phyloP scores from a whole-genome alignment of 306 rosid species.

The Ormosia emarginata region DNA sequence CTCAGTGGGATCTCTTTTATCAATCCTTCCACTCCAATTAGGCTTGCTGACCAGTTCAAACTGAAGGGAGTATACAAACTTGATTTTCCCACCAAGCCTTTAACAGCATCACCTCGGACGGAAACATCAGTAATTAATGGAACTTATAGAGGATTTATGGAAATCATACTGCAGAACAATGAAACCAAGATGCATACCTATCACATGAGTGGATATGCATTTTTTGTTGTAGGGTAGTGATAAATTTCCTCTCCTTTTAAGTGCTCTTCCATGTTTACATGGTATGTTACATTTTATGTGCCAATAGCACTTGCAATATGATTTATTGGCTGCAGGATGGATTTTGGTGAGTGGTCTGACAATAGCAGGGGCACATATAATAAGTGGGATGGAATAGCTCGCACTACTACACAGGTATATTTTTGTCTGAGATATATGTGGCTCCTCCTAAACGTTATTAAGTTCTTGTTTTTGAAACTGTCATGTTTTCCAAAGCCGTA shows the following conservation, averaged over 20 bases:
- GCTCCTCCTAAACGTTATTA: neutral
- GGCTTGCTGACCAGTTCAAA: slow-evolving; percentile 77
- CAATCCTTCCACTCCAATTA: slow-evolving; percentile 81
- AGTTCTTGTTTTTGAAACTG: neutral
- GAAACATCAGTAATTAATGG: slow-evolving; percentile 87
- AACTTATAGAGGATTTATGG: slow-evolving; percentile 90
- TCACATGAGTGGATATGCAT: slow-evolving; percentile 86
- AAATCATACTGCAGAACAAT: slow-evolving; percentile 81
- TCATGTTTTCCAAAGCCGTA: neutral
- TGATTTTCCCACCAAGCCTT: slow-evolving; percentile 76
- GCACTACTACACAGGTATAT: slow-evolving; percentile 73
- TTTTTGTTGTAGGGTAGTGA: slow-evolving; percentile 89
- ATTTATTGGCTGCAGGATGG: slow-evolving; percentile 69
- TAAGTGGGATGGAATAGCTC: slow-evolving; percentile 99
- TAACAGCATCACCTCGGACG: slow-evolving; percentile 56
- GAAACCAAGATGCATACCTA: slow-evolving; percentile 91
- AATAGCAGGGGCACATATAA: slow-evolving; percentile 95
- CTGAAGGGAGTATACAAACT: slow-evolving; percentile 80
- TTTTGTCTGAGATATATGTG: neutral
- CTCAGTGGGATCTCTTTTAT: slow-evolving; percentile 74
- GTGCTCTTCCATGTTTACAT: neutral
- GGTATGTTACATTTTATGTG: neutral
- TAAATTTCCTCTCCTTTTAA: slow-evolving; percentile 16
- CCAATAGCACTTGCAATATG: neutral
- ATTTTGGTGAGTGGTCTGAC: slow-evolving; percentile 91